Evolutionary conservation across 495 filamentous ascomycete species (phyloP).

Genomic region (Astrothelium macrocarpum): DNA sequence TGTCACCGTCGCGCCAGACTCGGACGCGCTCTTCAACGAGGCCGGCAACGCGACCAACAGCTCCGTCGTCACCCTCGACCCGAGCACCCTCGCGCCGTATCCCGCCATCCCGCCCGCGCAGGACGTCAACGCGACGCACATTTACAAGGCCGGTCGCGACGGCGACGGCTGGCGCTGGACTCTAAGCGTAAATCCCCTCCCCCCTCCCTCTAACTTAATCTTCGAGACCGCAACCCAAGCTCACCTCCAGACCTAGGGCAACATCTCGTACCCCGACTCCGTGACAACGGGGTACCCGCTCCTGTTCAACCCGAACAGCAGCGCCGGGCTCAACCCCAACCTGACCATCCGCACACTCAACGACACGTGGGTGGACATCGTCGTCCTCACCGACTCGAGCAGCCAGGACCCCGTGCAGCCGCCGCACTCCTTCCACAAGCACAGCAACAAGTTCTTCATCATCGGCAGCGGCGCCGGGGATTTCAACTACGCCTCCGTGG

Average conservation of each 20-base stretch:
- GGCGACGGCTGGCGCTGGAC: slow-evolving; percentile 1
- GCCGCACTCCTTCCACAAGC: slow-evolving; percentile 53
- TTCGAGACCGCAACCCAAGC: not conserved
- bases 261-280: slow-evolving; percentile 18
- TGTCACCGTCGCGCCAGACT: slow-evolving; percentile 3
- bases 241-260: not conserved
- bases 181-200: not conserved
- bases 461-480: slow-evolving; percentile 42
- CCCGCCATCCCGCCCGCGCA: not conserved
- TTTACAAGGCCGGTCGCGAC: slow-evolving; percentile 1
- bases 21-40: slow-evolving; percentile 1
- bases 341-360: slow-evolving; percentile 40
- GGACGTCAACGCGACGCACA: not conserved
- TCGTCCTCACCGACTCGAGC: slow-evolving; percentile 36
- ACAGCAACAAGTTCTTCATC: slow-evolving; percentile 49
- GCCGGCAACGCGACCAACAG: slow-evolving; percentile 3
- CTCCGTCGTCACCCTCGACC: not conserved
- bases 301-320: slow-evolving; percentile 36
- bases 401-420: slow-evolving; percentile 24
- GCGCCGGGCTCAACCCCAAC: slow-evolving; percentile 22
- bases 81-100: slow-evolving; percentile 1
- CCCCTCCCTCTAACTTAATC: not conserved
- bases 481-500: slow-evolving; percentile 44
- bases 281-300: slow-evolving; percentile 32
- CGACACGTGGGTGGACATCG: slow-evolving; percentile 47